Conservation (phyloP, 306 rosid genomes). For the Geum urbanum region DNA sequence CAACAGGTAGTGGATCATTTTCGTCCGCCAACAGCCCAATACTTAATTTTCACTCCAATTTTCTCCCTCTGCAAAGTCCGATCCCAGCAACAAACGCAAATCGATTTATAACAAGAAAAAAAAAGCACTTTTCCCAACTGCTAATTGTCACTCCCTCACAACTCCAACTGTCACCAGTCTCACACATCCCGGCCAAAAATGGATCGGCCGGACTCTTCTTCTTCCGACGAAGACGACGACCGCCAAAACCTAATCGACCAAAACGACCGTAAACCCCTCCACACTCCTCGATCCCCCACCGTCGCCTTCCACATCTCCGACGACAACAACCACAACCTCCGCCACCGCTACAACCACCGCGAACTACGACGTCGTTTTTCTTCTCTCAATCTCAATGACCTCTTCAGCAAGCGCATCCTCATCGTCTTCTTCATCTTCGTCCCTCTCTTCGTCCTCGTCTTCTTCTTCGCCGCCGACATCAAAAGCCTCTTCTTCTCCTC, state of each 20-base stretch:
- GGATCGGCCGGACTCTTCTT: conserved; percentile 48
- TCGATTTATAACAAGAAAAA: not conserved
- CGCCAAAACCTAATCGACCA: conserved; percentile 62
- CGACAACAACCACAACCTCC: conserved; percentile 5
- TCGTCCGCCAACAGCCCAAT: conserved; percentile 33
- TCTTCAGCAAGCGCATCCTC: conserved; percentile 42
- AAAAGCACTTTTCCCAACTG: conserved; percentile 10
- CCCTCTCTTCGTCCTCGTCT: conserved; percentile 38
- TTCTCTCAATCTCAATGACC: conserved; percentile 18
- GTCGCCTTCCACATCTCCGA: conserved; percentile 52
- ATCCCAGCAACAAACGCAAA: not conserved
- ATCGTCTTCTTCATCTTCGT: conserved; percentile 36
- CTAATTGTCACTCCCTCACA: not conserved
- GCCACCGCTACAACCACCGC: conserved; percentile 9
- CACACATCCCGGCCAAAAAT: conserved; percentile 3
- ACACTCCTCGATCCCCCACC: conserved; percentile 26
- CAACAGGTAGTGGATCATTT: conserved; percentile 19
- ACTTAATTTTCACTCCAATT: not conserved
- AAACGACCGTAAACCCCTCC: conserved; percentile 42
- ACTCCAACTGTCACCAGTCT: not conserved
- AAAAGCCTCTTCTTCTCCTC: conserved; percentile 42
- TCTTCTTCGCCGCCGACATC: conserved; percentile 45
- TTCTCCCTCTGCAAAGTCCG: not conserved
- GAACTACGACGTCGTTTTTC: conserved; percentile 34
- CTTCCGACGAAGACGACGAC: conserved; percentile 86